Evolutionary conservation across 176 grass and related monocot genomes (phyloP).

Genomic region (Triticum dicoccoides): DNA sequence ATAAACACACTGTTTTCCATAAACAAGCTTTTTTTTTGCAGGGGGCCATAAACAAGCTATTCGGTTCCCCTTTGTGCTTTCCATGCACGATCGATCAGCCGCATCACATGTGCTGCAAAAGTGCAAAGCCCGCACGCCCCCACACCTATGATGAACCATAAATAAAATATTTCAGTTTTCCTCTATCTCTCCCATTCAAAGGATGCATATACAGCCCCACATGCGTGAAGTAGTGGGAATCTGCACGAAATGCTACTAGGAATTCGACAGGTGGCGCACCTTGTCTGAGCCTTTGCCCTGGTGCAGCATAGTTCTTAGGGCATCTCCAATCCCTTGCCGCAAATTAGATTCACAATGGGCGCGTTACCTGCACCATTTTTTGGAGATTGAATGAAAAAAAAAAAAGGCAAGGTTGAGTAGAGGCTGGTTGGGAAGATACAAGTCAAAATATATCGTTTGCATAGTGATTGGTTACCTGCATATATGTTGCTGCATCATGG

Average conservation of each 20-base stretch:
- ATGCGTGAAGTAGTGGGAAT: constrained; percentile 21
- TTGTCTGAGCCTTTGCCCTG: constrained; percentile 6
- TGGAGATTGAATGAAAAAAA: no score
- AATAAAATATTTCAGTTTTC: constrained; percentile 20
- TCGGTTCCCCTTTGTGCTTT: constrained; percentile 26
- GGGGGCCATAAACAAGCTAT: not conserved
- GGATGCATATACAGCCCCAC: not conserved
- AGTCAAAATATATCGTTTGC: no score
- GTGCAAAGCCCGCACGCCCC: constrained; percentile 17
- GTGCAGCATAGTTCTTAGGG: not conserved
- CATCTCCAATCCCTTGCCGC: no score
- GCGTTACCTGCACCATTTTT: no score
- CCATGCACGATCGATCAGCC: constrained; percentile 37
- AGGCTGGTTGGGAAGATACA: no score
- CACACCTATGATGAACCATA: constrained; percentile 15
- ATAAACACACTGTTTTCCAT: not conserved
- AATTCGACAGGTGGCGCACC: constrained; percentile 31
- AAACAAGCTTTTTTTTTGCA: no score
- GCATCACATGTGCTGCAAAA: constrained; percentile 46
- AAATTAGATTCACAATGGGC: no score
- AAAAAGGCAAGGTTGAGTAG: no score
- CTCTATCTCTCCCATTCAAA: not conserved
- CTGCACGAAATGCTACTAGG: constrained; percentile 18
- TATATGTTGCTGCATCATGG: no score
- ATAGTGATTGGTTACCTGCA: no score